A percentile compares a stretch with the other conserved stretches of the same genome.
Conservation (phyloP, 139 green algal species). For the Tetraselmis chui region DNA sequence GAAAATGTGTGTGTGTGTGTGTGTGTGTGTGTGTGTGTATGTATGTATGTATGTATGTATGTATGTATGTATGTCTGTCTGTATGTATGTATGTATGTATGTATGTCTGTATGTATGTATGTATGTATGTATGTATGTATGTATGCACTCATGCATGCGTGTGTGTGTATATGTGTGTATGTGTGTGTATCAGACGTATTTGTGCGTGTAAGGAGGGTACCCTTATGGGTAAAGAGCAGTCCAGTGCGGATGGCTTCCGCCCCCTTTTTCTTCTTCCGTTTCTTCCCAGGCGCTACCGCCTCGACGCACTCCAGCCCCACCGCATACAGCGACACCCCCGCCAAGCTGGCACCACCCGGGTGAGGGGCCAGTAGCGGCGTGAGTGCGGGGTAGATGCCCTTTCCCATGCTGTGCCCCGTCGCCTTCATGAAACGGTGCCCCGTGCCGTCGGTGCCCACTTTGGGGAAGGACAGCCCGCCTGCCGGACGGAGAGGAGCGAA, state of each 20-base stretch:
- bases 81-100: no score
- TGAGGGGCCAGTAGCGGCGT: conserved; percentile 70
- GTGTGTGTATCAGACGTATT: no score
- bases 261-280: neutral
- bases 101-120: no score
- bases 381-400: conserved; percentile 68
- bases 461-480: conserved; percentile 74
- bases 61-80: no score
- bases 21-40: no score
- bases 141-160: no score
- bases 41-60: no score
- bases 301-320: conserved; percentile 1
- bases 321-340: conserved; percentile 45
- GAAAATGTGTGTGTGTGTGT: no score
- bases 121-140: no score
- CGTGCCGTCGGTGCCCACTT: conserved; percentile 77
- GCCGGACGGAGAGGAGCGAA: no score
- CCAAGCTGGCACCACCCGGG: conserved; percentile 31
- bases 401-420: conserved; percentile 52
- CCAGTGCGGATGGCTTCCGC: conserved; percentile 41
- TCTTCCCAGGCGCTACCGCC: neutral
- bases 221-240: conserved; percentile 84
- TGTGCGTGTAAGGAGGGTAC: conserved; percentile 11
- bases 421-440: conserved; percentile 40
- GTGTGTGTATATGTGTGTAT: no score